phyloP scores from a whole-genome alignment of 768 basidiomycete genomes.

The Nidularia pulvinata region DNA sequence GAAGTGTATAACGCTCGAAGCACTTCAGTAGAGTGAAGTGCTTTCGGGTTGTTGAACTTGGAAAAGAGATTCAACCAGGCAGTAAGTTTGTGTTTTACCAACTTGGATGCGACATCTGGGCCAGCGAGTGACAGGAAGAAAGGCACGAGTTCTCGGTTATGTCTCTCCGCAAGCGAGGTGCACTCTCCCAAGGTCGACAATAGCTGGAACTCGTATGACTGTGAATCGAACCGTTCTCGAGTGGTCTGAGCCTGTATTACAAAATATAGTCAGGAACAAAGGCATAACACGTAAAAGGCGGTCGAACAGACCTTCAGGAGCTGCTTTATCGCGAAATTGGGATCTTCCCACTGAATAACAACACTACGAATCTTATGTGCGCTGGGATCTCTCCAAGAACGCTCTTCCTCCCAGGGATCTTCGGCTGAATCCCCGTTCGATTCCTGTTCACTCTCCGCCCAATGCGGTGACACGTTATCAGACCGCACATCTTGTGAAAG shows the following conservation, averaged over 20 bases:
- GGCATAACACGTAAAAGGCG: not conserved
- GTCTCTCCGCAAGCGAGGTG: slow-evolving; percentile 76
- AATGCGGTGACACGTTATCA: not conserved
- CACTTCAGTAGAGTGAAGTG: slow-evolving; percentile 65
- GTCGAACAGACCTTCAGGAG: slow-evolving; percentile 29
- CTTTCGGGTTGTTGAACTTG: slow-evolving; percentile 94
- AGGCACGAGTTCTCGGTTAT: slow-evolving; percentile 86
- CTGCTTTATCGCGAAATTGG: slow-evolving; percentile 18
- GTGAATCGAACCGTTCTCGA: slow-evolving; percentile 65
- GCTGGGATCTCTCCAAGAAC: slow-evolving; percentile 78
- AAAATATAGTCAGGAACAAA: not conserved
- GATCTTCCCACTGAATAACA: slow-evolving; percentile 48
- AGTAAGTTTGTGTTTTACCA: slow-evolving; percentile 62
- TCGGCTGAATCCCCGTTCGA: slow-evolving; percentile 17
- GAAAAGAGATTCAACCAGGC: slow-evolving; percentile 86
- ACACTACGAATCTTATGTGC: slow-evolving; percentile 58
- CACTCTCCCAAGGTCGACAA: slow-evolving; percentile 70
- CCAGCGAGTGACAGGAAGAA: slow-evolving; percentile 65
- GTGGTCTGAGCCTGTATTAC: slow-evolving; percentile 21
- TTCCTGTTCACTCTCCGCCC: slow-evolving; percentile 8
- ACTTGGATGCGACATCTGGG: slow-evolving; percentile 30
- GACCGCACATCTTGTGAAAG: slow-evolving; percentile 18
- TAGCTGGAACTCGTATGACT: slow-evolving; percentile 82
- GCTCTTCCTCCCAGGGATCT: slow-evolving; percentile 66
- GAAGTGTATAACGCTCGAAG: slow-evolving; percentile 67